A percentile compares a stretch with the other conserved stretches of the same genome.
phyloP scores from a whole-genome alignment of 1,139 yeast species.

The Sugiyamaella xylanicola region DNA sequence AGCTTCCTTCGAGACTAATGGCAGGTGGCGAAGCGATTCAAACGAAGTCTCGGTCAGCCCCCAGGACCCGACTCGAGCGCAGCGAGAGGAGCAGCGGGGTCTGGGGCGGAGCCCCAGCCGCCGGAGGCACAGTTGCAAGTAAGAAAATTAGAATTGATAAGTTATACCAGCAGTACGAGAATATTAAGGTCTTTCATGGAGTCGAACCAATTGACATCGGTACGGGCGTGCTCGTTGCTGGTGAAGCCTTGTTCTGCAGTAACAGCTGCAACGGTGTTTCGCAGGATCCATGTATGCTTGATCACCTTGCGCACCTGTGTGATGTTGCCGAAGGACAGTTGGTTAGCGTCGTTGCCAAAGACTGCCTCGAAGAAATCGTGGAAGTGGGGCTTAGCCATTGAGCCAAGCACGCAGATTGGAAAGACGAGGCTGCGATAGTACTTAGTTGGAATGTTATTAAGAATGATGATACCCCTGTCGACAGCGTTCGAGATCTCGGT shows the following conservation, averaged over 20 bases:
- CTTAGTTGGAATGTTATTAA: conserved; percentile 20
- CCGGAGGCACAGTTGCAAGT: not conserved
- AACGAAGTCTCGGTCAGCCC: too few relatives aligned
- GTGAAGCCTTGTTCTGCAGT: conserved; percentile 4
- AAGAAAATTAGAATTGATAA: not conserved
- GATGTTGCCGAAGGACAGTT: conserved; percentile 23
- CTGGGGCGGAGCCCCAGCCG: not conserved
- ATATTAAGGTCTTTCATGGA: conserved; percentile 23
- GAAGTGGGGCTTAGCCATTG: conserved; percentile 19
- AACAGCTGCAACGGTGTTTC: conserved; percentile 8
- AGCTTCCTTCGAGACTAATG: too few relatives aligned
- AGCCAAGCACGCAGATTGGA: conserved; percentile 23
- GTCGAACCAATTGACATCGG: conserved; percentile 21
- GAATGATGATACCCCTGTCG: conserved; percentile 17
- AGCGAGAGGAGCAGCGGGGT: too few relatives aligned
- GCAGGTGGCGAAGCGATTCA: too few relatives aligned
- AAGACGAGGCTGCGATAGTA: conserved; percentile 25
- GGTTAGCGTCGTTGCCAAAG: conserved; percentile 18
- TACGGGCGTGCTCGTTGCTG: not conserved
- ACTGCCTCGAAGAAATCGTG: conserved; percentile 15
- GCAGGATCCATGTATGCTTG: conserved; percentile 22
- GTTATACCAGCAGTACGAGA: conserved; percentile 21
- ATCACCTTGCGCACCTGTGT: conserved; percentile 18
- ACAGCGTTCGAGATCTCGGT: conserved; percentile 22
- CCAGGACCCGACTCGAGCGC: too few relatives aligned